Base-by-base conservation (phyloP, 805 yeast species). In the Blastobotrys terrestris region DNA sequence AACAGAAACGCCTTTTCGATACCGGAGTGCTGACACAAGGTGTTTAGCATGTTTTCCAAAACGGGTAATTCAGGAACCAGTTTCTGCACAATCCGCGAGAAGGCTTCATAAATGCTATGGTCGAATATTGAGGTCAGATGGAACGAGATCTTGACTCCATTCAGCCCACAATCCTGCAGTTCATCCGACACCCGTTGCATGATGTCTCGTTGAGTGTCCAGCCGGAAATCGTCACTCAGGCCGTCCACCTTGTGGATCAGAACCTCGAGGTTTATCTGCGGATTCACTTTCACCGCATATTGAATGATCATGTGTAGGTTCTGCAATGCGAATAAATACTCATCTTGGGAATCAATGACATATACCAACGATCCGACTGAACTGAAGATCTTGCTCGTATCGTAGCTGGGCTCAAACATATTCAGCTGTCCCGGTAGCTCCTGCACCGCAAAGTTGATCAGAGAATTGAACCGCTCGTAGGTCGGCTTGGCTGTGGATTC, bases 171-270 rank as follows among this genome's bases (percentile, higher is more conserved):
- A 64, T 91, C 98, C 53, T 86, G 73, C 40, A 94, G 74, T 65
- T 91, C 97, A 68, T 94, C 98, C 8, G 95, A 95, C 0, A 92
- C 89, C 59, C 98, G 76, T 67, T 91, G 97, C 88, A 89, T 90
- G 52, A 94, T 94, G 65, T 94, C 98, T 64, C 98, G 78, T 66
- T 91, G 97, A 8, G 97, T 94, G 67, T 94, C 99, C 49, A 89
- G 77, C 55, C 96, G 77, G 67, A 87, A 94, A 67, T 94, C 99
- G 63, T 94, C 99, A 52, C 89, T 81, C 43, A 92, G 75, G 0
- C 98, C 98, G 65, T 94, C 99, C 50, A 94, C 92, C 67, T 94
- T 94, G 70, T 94, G 99, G 46, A 94, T 90, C 51, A 94, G 76
- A 2, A 92, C 96, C 68, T 94, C 99, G 49, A 94, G 84, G 64